phyloP scores from a whole-genome alignment of 2,329 filamentous ascomycete genomes.

The Teratosphaeria epicoccoides region DNA sequence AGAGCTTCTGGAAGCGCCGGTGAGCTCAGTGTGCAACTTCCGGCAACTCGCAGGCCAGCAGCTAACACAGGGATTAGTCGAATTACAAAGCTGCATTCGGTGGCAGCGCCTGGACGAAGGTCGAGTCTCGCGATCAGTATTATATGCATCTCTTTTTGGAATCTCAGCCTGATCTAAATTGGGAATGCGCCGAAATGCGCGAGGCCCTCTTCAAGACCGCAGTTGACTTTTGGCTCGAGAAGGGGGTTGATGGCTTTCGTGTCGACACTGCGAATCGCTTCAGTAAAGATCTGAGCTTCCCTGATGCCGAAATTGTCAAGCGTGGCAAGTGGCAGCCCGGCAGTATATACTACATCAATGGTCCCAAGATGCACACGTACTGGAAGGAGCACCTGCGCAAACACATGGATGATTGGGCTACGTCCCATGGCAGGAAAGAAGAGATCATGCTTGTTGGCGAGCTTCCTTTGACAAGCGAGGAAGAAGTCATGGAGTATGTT shows the following conservation, averaged over 20 bases:
- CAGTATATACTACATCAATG: constrained; percentile 26
- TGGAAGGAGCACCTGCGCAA: constrained; percentile 31
- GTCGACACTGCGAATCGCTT: constrained; percentile 16
- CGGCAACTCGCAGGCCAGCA: too few relatives aligned
- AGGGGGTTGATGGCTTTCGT: constrained; percentile 47
- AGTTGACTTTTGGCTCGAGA: constrained; percentile 59
- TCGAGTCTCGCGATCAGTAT: constrained; percentile 60
- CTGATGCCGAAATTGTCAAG: constrained; percentile 12
- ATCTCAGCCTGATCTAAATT: constrained; percentile 78
- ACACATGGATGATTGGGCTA: constrained; percentile 9
- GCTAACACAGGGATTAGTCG: too few relatives aligned
- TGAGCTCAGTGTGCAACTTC: too few relatives aligned
- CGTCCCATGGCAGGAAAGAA: constrained; percentile 14
- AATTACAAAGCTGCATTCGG: constrained; percentile 60
- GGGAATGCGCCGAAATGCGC: constrained; percentile 60
- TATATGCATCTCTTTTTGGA: constrained; percentile 66
- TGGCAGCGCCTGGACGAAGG: constrained; percentile 55
- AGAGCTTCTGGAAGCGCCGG: constrained; percentile 31
- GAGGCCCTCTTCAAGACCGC: constrained; percentile 57
- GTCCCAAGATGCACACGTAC: constrained; percentile 37
- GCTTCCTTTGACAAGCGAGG: constrained; percentile 37
- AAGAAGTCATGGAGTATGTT: constrained; percentile 45
- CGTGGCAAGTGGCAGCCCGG: constrained; percentile 15
- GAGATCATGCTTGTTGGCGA: constrained; percentile 42
- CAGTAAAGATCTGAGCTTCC: constrained; percentile 16